phyloP scores from a whole-genome alignment of 768 basidiomycete species.

The Leccinellum albellum region DNA sequence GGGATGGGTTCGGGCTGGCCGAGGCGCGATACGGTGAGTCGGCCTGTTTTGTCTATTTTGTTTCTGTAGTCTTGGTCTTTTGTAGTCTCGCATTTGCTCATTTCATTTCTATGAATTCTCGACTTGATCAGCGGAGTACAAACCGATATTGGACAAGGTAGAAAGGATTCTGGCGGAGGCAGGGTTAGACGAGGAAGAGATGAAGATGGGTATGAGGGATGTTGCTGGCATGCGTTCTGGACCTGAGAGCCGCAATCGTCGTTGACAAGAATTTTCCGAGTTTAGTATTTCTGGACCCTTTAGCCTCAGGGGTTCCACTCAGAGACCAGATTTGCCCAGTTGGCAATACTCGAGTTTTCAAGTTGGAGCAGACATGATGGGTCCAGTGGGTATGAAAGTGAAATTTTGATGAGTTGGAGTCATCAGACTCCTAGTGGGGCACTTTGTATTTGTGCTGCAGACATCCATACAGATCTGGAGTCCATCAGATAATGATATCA shows the following conservation, averaged over 20 bases:
- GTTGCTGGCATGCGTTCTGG: conserved; percentile 34
- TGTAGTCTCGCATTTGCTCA: background rate
- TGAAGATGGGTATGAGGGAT: conserved; percentile 52
- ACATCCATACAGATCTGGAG: no score
- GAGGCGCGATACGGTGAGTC: conserved; percentile 63
- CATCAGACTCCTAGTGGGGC: no score
- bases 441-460: background rate
- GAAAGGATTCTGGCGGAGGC: conserved; percentile 82
- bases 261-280: no score
- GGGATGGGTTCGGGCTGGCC: conserved; percentile 75
- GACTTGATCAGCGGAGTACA: conserved; percentile 56
- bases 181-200: conserved; percentile 80
- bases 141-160: conserved; percentile 77
- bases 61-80: no score
- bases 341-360: conserved; percentile 21
- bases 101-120: background rate
- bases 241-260: conserved; percentile 50
- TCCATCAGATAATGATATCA: background rate
- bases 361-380: conserved; percentile 8
- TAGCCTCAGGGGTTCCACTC: no score
- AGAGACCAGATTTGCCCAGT: conserved; percentile 28
- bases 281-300: no score
- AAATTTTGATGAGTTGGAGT: background rate
- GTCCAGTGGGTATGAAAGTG: background rate
- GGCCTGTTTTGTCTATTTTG: background rate